These are phyloP conservation scores for Trypanosoma conorhini DNA, from an alignment of 208 protist species.

Conservation along the genomic window DNA sequence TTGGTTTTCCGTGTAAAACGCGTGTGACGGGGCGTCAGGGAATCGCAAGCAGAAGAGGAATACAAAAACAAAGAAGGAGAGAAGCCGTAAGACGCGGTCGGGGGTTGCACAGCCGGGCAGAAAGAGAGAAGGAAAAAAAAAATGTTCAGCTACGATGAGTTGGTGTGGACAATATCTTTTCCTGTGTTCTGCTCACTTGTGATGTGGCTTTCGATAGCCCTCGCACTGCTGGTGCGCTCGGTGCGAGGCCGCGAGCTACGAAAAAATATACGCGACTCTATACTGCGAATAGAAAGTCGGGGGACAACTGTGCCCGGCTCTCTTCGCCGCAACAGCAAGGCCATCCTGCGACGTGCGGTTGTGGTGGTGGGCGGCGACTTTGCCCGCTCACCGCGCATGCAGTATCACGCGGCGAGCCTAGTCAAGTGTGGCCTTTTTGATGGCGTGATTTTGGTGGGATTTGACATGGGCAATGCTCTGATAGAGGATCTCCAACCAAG, in stretches of 20 bases:
- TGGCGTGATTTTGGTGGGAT: slow-evolving; percentile 72
- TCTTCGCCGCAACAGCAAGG: slow-evolving; percentile 12
- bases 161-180: slow-evolving; percentile 61
- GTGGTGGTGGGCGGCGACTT: slow-evolving; percentile 92
- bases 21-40: background rate
- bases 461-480: slow-evolving; percentile 71
- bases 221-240: slow-evolving; percentile 66
- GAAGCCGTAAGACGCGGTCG: background rate
- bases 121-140: slow-evolving; percentile 17
- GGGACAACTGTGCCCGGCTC: background rate
- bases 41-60: background rate
- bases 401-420: slow-evolving; percentile 87
- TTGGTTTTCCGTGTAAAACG: background rate
- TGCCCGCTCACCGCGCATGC: slow-evolving; percentile 88
- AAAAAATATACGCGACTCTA: slow-evolving; percentile 36
- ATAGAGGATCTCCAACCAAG: slow-evolving; percentile 50
- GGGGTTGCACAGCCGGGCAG: background rate
- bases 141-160: slow-evolving; percentile 57
- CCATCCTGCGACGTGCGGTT: slow-evolving; percentile 60
- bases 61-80: background rate
- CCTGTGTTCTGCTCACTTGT: slow-evolving; percentile 52
- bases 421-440: slow-evolving; percentile 68
- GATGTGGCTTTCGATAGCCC: slow-evolving; percentile 71
- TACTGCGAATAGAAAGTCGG: slow-evolving; percentile 17
- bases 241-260: slow-evolving; percentile 51